phyloP scores from a whole-genome alignment of 179 eudicot species.

The Patellifolia procumbens region DNA sequence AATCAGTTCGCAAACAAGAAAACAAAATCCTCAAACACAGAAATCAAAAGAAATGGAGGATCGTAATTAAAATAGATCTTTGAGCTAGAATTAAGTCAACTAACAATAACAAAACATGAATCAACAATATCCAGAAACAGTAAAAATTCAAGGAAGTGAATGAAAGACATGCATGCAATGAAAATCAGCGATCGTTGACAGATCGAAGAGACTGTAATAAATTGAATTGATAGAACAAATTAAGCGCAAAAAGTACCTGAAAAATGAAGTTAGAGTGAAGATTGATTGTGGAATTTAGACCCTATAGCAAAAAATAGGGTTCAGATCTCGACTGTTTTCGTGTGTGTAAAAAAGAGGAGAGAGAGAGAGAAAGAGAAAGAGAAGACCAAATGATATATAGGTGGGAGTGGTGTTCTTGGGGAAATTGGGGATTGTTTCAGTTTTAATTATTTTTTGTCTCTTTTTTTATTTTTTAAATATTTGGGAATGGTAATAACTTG shows the following conservation, averaged over 20 bases:
- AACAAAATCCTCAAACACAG: neutral
- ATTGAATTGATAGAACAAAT: neutral
- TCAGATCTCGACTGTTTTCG: conserved; percentile 41
- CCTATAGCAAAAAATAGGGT: conserved; percentile 33
- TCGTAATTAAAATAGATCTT: conserved; percentile 21
- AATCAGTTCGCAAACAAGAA: neutral
- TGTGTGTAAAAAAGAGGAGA: neutral
- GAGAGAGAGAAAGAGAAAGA: conserved; percentile 23
- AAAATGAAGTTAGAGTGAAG: conserved; percentile 21
- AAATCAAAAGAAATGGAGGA: neutral
- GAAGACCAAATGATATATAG: conserved; percentile 18
- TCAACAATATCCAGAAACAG: neutral
- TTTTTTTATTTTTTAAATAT: neutral
- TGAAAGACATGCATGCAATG: conserved; percentile 27
- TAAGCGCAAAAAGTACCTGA: conserved; percentile 27
- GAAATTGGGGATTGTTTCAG: neutral
- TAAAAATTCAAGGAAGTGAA: neutral
- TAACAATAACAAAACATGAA: neutral
- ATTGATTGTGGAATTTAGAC: conserved; percentile 23
- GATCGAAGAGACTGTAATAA: conserved; percentile 3
- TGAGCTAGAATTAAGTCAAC: neutral
- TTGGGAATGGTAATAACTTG: no score
- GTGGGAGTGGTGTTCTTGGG: neutral
- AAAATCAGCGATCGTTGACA: conserved; percentile 22
- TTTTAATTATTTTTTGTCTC: neutral